Evolutionary conservation across 176 grass and related monocot species (phyloP).

Genomic region (Musa schizocarpa): DNA sequence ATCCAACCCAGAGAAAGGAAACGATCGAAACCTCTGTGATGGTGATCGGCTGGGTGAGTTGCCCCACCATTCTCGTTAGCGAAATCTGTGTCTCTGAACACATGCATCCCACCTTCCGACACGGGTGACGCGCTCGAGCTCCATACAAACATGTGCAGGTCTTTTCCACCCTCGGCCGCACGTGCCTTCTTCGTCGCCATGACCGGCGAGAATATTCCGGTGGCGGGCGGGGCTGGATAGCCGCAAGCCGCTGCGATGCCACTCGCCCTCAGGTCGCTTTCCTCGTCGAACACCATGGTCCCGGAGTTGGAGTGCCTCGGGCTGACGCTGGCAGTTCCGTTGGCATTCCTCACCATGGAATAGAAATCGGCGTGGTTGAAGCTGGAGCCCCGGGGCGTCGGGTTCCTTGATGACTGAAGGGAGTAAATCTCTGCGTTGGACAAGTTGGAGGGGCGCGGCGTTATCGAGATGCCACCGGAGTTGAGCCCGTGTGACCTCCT

Average conservation of each 20-base stretch:
- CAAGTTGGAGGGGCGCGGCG: neutral
- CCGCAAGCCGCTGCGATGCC: neutral
- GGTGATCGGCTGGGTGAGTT: too few species aligned
- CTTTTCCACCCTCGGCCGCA: neutral
- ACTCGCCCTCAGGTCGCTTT: neutral
- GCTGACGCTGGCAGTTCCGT: neutral
- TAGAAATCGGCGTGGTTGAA: conserved; percentile 9
- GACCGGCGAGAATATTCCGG: neutral
- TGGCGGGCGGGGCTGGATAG: neutral
- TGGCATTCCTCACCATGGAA: neutral
- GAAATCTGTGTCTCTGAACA: neutral
- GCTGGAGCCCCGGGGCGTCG: neutral
- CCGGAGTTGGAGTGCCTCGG: neutral
- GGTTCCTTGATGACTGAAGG: neutral
- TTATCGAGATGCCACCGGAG: neutral
- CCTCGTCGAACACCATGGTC: neutral
- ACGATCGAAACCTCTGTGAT: too few species aligned
- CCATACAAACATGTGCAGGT: conserved; percentile 15
- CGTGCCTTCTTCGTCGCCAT: neutral
- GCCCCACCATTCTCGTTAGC: too few species aligned
- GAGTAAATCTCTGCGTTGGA: conserved; percentile 1
- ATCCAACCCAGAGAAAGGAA: too few species aligned
- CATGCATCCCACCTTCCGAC: conserved; percentile 7
- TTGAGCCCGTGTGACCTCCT: conserved; percentile 1
- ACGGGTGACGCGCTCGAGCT: conserved; percentile 1